These are phyloP conservation scores for Aspergillus campestris DNA, from an alignment of 495 filamentous ascomycete species.

Conservation along the genomic window DNA sequence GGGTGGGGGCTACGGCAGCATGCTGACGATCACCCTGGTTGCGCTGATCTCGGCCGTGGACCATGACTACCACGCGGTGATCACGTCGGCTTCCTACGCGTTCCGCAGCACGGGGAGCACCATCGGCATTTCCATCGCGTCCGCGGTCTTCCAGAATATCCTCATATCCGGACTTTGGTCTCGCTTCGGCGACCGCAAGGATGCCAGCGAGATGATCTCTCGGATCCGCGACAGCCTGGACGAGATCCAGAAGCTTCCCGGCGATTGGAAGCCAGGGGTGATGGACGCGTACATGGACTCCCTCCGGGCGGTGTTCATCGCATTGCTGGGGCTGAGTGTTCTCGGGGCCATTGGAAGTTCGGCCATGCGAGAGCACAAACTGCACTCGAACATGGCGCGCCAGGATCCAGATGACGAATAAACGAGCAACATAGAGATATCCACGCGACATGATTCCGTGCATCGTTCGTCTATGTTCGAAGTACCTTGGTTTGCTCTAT, in stretches of 20 bases:
- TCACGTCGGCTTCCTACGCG: slow-evolving; percentile 75
- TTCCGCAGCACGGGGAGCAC: slow-evolving; percentile 77
- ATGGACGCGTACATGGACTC: slow-evolving; percentile 68
- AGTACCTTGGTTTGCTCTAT: background rate
- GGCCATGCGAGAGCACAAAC: slow-evolving; percentile 68
- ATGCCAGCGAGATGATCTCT: slow-evolving; percentile 59
- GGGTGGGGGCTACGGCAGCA: slow-evolving; percentile 66
- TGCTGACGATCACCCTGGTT: slow-evolving; percentile 71
- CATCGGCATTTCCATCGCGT: slow-evolving; percentile 72
- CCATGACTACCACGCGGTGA: slow-evolving; percentile 74
- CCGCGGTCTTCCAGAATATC: slow-evolving; percentile 71
- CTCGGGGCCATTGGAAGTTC: slow-evolving; percentile 52
- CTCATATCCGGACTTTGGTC: slow-evolving; percentile 51
- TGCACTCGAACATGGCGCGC: slow-evolving; percentile 63
- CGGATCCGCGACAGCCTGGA: slow-evolving; percentile 66
- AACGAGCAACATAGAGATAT: background rate
- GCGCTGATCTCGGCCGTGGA: slow-evolving; percentile 75
- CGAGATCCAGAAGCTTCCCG: slow-evolving; percentile 60
- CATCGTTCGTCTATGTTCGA: too few species aligned
- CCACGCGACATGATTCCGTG: too few species aligned
- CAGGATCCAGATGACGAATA: slow-evolving; percentile 13
- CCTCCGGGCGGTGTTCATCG: slow-evolving; percentile 66
- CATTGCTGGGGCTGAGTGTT: slow-evolving; percentile 51
- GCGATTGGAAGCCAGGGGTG: slow-evolving; percentile 62
- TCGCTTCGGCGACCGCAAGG: slow-evolving; percentile 55